Evolutionary conservation across 2,329 filamentous ascomycete genomes (phyloP).

Genomic region (Penicillium aurantiogriseum): DNA sequence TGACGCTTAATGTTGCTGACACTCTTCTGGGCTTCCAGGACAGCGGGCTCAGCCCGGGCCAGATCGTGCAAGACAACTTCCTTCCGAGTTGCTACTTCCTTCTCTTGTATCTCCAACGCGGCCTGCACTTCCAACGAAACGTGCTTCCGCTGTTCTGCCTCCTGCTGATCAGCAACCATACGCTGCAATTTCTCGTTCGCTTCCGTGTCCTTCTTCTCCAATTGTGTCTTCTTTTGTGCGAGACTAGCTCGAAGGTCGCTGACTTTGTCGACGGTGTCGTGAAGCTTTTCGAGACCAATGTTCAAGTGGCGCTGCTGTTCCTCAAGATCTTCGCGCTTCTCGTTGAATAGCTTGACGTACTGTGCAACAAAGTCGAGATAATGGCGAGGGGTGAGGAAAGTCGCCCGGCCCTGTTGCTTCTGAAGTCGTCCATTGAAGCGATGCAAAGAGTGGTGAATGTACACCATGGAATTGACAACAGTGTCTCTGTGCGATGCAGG

Average conservation of each 20-base stretch:
- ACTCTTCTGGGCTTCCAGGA: conserved; percentile 87
- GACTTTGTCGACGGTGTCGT: conserved; percentile 96
- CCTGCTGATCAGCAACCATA: conserved; percentile 93
- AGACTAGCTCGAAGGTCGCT: conserved; percentile 85
- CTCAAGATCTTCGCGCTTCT: conserved; percentile 97
- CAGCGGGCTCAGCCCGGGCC: conserved; percentile 87
- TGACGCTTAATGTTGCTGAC: conserved; percentile 98
- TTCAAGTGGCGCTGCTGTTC: conserved; percentile 98
- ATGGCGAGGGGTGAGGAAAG: conserved; percentile 91
- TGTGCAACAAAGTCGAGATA: conserved; percentile 98
- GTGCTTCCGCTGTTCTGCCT: conserved; percentile 87
- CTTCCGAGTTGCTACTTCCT: conserved; percentile 76
- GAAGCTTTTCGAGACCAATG: conserved; percentile 93
- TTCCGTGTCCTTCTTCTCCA: conserved; percentile 90
- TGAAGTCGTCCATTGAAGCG: conserved; percentile 83
- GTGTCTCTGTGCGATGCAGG: conserved; percentile 89
- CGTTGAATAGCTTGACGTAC: conserved; percentile 94
- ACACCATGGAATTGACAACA: conserved; percentile 97
- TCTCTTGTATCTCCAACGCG: conserved; percentile 83
- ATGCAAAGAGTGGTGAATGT: conserved; percentile 93
- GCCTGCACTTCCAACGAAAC: conserved; percentile 86
- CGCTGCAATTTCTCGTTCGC: conserved; percentile 96
- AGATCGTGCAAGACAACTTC: conserved; percentile 85
- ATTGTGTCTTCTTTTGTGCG: conserved; percentile 88
- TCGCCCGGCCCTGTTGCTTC: conserved; percentile 88